Evolutionary conservation across 257 asterid genomes (phyloP).

Genomic region (Capsicum baccatum): DNA sequence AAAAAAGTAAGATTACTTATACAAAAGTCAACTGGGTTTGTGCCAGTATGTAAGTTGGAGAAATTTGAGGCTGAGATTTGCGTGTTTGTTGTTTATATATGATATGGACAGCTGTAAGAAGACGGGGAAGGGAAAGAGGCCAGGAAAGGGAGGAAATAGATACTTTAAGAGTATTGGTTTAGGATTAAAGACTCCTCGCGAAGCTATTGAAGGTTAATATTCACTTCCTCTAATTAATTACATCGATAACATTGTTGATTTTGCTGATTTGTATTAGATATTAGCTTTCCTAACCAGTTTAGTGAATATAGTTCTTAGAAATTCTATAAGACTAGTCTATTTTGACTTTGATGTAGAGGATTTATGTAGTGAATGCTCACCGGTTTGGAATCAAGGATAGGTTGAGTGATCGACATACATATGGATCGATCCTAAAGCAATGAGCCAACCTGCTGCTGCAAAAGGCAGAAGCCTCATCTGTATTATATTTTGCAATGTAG

Average conservation of each 20-base stretch:
- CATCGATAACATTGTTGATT: neutral
- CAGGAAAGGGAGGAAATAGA: constrained; percentile 57
- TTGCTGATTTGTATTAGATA: neutral
- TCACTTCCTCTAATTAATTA: neutral
- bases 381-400: neutral
- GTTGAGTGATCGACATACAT: neutral
- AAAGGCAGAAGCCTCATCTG: neutral
- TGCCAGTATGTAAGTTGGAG: too few relatives aligned
- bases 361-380: neutral
- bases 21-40: too few relatives aligned
- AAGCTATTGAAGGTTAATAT: constrained; percentile 47
- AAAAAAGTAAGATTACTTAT: too few relatives aligned
- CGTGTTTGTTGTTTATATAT: neutral
- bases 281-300: neutral
- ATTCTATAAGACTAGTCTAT: neutral
- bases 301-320: neutral
- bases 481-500: neutral
- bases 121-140: constrained; percentile 53
- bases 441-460: neutral
- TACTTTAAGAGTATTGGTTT: constrained; percentile 54
- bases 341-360: neutral
- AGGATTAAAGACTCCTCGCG: constrained; percentile 54
- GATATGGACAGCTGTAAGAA: constrained; percentile 48
- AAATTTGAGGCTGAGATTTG: neutral
- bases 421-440: neutral